phyloP scores from a whole-genome alignment of 352 stramenopile species.

The Phytophthora litchii region DNA sequence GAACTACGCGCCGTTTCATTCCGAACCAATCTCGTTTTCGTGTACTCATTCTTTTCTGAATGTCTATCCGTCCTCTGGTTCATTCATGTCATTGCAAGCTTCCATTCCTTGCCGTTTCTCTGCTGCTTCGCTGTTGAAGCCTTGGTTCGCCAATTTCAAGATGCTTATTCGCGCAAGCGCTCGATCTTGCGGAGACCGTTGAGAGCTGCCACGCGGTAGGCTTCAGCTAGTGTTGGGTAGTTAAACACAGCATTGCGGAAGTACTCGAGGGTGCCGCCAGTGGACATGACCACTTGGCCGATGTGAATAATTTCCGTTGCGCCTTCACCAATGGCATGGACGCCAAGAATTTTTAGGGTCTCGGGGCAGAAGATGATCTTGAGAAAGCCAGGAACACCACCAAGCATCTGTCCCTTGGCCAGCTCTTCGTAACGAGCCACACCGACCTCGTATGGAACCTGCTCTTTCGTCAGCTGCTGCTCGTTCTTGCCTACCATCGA shows the following conservation, averaged over 20 bases:
- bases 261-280: constrained; percentile 86
- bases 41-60: constrained; percentile 16
- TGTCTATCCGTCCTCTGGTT: constrained; percentile 15
- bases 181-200: constrained; percentile 82
- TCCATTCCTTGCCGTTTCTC: not conserved
- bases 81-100: constrained; percentile 13
- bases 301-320: constrained; percentile 93
- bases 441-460: constrained; percentile 78
- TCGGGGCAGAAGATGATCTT: constrained; percentile 89
- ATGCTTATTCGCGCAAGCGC: constrained; percentile 39
- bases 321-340: constrained; percentile 86
- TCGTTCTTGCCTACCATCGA: constrained; percentile 92
- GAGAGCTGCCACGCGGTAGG: constrained; percentile 80
- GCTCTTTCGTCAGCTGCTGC: constrained; percentile 83
- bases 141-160: not conserved
- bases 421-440: constrained; percentile 85
- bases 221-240: constrained; percentile 91
- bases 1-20: constrained; percentile 11
- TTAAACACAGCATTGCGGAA: constrained; percentile 93
- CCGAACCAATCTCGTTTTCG: constrained; percentile 2
- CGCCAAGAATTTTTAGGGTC: constrained; percentile 74
- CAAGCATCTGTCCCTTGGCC: constrained; percentile 87
- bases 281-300: constrained; percentile 88
- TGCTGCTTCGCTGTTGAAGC: constrained; percentile 1
- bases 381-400: constrained; percentile 75